A percentile compares a stretch with the other conserved stretches of the same genome.
Evolutionary conservation across 495 filamentous ascomycete species (phyloP).

Genomic region (Penicillium psychrofluorescens): DNA sequence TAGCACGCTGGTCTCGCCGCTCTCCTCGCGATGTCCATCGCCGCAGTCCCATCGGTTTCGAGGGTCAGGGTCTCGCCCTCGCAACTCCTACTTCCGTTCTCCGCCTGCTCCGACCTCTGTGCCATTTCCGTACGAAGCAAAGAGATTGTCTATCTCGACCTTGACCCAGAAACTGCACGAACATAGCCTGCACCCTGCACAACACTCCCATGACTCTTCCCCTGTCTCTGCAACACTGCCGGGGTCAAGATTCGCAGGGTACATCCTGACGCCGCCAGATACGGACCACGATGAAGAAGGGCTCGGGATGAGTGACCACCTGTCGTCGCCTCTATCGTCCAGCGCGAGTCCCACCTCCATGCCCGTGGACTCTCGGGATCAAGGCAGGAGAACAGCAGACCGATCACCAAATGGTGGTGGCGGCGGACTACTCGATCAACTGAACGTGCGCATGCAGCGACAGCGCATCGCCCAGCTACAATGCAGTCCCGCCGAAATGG

Average conservation of each 20-base stretch:
- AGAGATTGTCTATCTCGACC: conserved; percentile 36
- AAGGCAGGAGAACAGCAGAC: no score
- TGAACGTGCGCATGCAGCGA: conserved; percentile 28
- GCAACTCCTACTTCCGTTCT: conserved; percentile 29
- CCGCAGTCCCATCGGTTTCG: conserved; percentile 34
- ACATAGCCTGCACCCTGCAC: conserved; percentile 29
- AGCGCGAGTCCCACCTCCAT: conserved; percentile 30
- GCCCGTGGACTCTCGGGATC: conserved; percentile 11
- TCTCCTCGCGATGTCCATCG: conserved; percentile 42
- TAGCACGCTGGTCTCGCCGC: conserved; percentile 32
- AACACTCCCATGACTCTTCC: conserved; percentile 1
- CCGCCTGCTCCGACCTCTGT: conserved; percentile 35
- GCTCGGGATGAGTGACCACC: conserved; percentile 8
- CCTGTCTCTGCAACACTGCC: conserved; percentile 1
- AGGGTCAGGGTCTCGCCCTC: conserved; percentile 20
- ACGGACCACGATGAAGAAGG: conserved; percentile 37
- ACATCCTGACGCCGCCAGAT: conserved; percentile 37
- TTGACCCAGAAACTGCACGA: conserved; percentile 40
- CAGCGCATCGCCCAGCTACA: conserved; percentile 38
- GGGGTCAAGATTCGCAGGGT: conserved; percentile 15
- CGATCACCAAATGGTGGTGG: no score
- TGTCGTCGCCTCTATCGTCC: conserved; percentile 23
- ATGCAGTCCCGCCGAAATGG: conserved; percentile 28
- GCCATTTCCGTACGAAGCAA: conserved; percentile 32
- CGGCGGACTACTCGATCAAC: conserved; percentile 1